A percentile compares a stretch with the other conserved stretches of the same genome.
phyloP scores from a whole-genome alignment of 202 grass and related monocot species.

The Dendrocalamus latiflorus region DNA sequence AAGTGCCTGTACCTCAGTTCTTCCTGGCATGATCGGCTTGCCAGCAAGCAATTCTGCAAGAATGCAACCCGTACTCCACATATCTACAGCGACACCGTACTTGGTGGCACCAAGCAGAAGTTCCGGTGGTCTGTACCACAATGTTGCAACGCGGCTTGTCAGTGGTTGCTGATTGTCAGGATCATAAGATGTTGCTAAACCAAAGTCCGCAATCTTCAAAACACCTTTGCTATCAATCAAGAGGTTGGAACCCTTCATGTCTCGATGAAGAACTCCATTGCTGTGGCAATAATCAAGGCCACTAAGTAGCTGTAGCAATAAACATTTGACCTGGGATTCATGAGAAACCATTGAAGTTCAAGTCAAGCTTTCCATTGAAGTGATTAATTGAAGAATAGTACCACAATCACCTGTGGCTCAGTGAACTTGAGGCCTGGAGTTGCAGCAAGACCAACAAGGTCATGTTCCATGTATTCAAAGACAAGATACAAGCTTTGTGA shows the following conservation, averaged over 20 bases:
- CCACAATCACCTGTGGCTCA: conserved; percentile 58
- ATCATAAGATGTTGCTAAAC: conserved; percentile 70
- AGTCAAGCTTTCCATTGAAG: no score
- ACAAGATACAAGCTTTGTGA: conserved; percentile 82
- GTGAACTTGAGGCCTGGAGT: conserved; percentile 74
- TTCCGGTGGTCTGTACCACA: conserved; percentile 92
- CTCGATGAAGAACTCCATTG: conserved; percentile 70
- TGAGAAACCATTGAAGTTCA: background rate
- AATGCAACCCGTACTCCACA: conserved; percentile 93
- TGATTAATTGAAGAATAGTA: conserved; percentile 17
- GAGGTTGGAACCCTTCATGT: conserved; percentile 91
- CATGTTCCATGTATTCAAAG: conserved; percentile 93
- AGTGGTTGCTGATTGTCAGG: conserved; percentile 48
- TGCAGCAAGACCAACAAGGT: conserved; percentile 70
- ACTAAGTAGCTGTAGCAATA: conserved; percentile 62
- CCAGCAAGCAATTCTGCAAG: conserved; percentile 73
- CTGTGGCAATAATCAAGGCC: conserved; percentile 82
- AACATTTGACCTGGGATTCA: conserved; percentile 67
- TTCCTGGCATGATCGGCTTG: conserved; percentile 88
- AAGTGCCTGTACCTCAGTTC: conserved; percentile 67
- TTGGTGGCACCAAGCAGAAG: conserved; percentile 76
- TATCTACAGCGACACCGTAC: conserved; percentile 73
- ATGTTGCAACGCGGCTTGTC: conserved; percentile 77
- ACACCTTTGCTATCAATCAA: conserved; percentile 61
- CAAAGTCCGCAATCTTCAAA: conserved; percentile 82